A percentile compares a stretch with the other conserved stretches of the same genome.
Conservation (phyloP, 116 monocot species). For the Phalaenopsis hybrid region DNA sequence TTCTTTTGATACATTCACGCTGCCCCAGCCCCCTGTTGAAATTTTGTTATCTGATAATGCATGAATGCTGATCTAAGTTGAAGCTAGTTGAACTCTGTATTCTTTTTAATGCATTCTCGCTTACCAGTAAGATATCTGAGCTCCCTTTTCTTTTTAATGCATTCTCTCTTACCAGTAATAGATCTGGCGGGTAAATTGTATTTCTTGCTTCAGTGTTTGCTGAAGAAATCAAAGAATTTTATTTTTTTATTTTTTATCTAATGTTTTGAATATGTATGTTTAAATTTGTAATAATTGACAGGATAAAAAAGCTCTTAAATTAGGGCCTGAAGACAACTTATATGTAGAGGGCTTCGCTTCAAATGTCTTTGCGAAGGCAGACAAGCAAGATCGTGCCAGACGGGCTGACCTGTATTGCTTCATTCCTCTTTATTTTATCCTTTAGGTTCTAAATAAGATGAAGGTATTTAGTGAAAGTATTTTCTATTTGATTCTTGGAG, state of each 20-base stretch:
- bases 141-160: background rate
- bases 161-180: background rate
- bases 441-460: background rate
- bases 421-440: conserved; percentile 1
- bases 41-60: background rate
- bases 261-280: background rate
- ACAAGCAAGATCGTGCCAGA: conserved; percentile 93
- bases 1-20: background rate
- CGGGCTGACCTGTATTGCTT: conserved; percentile 73
- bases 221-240: background rate
- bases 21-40: background rate
- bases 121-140: background rate
- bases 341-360: conserved; percentile 95
- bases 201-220: background rate
- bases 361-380: conserved; percentile 92
- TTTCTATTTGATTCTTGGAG: background rate
- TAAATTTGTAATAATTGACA: conserved; percentile 16
- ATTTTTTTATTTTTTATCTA: background rate
- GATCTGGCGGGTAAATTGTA: background rate
- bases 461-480: background rate
- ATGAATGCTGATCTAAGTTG: background rate
- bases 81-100: background rate
- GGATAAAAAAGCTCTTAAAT: conserved; percentile 83
- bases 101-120: background rate
- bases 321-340: conserved; percentile 73